Percentiles rank a stretch among this genome's conserved stretches.
phyloP scores from a whole-genome alignment of 768 basidiomycete genomes.

The Plicaturopsis crispa region DNA sequence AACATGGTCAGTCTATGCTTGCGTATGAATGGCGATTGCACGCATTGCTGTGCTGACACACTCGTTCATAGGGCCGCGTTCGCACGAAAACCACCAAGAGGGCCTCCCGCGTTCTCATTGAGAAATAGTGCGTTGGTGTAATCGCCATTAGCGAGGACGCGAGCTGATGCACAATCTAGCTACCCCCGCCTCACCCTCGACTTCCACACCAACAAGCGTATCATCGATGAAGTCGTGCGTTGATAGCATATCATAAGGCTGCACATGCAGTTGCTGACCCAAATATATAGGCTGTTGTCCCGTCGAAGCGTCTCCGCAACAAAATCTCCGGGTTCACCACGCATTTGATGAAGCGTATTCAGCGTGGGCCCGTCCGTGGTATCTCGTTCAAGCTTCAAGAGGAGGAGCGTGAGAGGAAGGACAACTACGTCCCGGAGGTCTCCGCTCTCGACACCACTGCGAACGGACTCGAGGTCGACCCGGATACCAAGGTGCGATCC shows the following conservation, averaged over 20 bases:
- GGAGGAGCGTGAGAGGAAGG: constrained; percentile 98
- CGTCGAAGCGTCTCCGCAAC: constrained; percentile 98
- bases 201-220: constrained; percentile 99
- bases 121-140: constrained; percentile 88
- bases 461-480: constrained; percentile 80
- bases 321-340: constrained; percentile 99
- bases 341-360: constrained; percentile 99
- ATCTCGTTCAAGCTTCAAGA: constrained; percentile 99
- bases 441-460: constrained; percentile 84
- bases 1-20: constrained; percentile 41
- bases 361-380: constrained; percentile 95
- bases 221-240: constrained; percentile 94
- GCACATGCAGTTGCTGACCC: not conserved
- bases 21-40: constrained; percentile 1
- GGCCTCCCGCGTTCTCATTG: constrained; percentile 96
- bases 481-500: constrained; percentile 78
- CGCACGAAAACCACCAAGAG: constrained; percentile 99
- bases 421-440: constrained; percentile 98
- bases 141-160: not conserved
- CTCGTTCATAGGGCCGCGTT: constrained; percentile 77
- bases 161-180: constrained; percentile 37
- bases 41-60: constrained; percentile 1
- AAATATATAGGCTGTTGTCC: constrained; percentile 74
- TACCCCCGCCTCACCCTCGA: constrained; percentile 99
- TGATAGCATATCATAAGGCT: not conserved